Percentiles rank a stretch among this genome's conserved stretches.
Conservation (phyloP, 2,329 filamentous ascomycete species). For the Apiospora phragmitis region DNA sequence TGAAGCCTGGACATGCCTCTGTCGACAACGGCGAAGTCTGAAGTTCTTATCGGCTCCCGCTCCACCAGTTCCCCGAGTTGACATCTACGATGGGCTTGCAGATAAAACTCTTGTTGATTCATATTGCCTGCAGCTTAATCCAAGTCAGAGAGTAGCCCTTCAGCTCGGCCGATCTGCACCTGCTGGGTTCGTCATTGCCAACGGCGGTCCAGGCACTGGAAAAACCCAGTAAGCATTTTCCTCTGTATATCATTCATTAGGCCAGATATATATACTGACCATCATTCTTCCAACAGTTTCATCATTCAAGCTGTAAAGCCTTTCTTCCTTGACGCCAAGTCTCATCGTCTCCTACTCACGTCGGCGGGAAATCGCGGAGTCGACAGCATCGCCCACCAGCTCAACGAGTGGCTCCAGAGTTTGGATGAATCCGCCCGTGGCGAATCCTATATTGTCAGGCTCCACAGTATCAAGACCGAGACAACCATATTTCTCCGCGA, state of each 20-base stretch:
- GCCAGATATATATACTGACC: not conserved
- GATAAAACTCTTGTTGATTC: not conserved
- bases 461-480: constrained; percentile 1
- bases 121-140: not conserved
- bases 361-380: constrained; percentile 6
- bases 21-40: too few species aligned
- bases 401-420: not conserved
- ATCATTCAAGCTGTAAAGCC: not conserved
- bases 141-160: constrained; percentile 6
- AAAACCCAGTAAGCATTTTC: constrained; percentile 10
- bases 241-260: not conserved
- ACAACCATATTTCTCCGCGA: not conserved
- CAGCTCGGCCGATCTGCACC: not conserved
- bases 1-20: not conserved
- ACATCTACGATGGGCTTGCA: not conserved
- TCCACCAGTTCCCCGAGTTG: not conserved
- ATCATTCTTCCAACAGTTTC: not conserved
- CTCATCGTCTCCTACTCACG: not conserved
- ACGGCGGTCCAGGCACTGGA: constrained; percentile 9
- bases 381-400: not conserved
- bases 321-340: constrained; percentile 9
- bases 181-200: not conserved
- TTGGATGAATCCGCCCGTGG: not conserved
- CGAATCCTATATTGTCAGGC: not conserved
- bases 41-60: not conserved